Evolutionary conservation across 164 flowering plant genomes (phyloP).

Genomic region (Nymphaea colorata): DNA sequence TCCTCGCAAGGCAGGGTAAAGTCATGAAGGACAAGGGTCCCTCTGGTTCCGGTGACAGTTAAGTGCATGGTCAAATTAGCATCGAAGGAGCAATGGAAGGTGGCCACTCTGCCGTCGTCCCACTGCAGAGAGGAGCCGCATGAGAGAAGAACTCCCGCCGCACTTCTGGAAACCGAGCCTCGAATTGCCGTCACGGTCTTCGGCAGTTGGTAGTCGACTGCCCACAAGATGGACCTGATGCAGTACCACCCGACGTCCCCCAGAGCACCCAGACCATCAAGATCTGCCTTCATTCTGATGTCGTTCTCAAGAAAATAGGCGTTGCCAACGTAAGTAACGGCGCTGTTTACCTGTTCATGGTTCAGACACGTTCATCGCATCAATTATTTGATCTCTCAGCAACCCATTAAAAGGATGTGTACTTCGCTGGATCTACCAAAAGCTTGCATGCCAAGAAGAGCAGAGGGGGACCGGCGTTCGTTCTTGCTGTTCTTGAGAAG

Average conservation of each 20-base stretch:
- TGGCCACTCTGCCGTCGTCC: conserved; percentile 32
- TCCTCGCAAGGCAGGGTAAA: conserved; percentile 19
- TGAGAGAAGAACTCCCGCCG: conserved; percentile 23
- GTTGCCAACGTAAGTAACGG: conserved; percentile 6
- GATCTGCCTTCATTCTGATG: conserved; percentile 33
- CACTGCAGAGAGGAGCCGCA: conserved; percentile 25
- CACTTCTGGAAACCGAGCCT: conserved; percentile 7
- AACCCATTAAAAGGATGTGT: too few relatives aligned
- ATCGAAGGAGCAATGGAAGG: conserved; percentile 27
- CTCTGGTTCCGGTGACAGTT: conserved; percentile 17
- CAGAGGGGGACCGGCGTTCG: too few relatives aligned
- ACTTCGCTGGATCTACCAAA: too few relatives aligned
- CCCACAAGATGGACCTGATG: conserved; percentile 31
- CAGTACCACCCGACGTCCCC: conserved; percentile 46
- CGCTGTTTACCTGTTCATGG: conserved; percentile 26
- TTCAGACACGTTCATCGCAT: too few relatives aligned
- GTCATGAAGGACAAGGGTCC: conserved; percentile 20
- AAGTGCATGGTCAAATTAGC: conserved; percentile 19
- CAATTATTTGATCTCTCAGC: too few relatives aligned
- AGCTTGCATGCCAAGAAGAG: too few relatives aligned
- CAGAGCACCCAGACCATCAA: conserved; percentile 31
- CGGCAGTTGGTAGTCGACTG: conserved; percentile 27
- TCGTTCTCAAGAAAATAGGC: conserved; percentile 21
- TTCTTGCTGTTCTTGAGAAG: neutral
- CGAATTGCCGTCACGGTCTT: conserved; percentile 25